Evolutionary conservation across 257 asterid species (phyloP).

Genomic region (Nicotiana otophora): DNA sequence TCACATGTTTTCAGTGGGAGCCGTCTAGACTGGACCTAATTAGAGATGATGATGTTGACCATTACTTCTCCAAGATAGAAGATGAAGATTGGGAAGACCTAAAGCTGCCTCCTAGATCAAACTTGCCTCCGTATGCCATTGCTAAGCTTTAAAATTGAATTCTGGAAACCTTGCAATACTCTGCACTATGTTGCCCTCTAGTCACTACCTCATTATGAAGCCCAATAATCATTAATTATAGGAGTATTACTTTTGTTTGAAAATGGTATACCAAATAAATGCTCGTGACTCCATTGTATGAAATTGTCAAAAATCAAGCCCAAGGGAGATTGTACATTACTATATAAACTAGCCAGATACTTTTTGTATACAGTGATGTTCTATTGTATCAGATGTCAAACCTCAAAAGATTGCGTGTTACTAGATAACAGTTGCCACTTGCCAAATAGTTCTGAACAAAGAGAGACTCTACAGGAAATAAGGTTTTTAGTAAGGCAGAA

Average conservation of each 20-base stretch:
- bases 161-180: background rate
- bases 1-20: slow-evolving; percentile 42
- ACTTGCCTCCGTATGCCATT: slow-evolving; percentile 41
- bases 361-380: background rate
- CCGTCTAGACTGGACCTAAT: slow-evolving; percentile 57
- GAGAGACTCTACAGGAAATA: no score
- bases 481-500: no score
- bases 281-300: background rate
- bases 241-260: background rate
- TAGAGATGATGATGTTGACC: slow-evolving; percentile 43
- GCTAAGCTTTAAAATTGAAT: slow-evolving; percentile 45
- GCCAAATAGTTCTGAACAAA: no score
- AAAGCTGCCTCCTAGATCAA: slow-evolving; percentile 35
- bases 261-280: background rate
- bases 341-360: background rate
- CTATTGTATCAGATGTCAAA: background rate
- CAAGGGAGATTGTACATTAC: background rate
- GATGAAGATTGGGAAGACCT: slow-evolving; percentile 62
- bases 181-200: background rate
- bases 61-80: slow-evolving; percentile 47
- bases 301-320: background rate
- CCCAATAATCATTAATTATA: background rate
- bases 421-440: background rate
- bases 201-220: background rate
- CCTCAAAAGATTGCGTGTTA: background rate